Conservation (phyloP, 225 moss, liverwort and hornwort species). For the Physcomitrellopsis africana region DNA sequence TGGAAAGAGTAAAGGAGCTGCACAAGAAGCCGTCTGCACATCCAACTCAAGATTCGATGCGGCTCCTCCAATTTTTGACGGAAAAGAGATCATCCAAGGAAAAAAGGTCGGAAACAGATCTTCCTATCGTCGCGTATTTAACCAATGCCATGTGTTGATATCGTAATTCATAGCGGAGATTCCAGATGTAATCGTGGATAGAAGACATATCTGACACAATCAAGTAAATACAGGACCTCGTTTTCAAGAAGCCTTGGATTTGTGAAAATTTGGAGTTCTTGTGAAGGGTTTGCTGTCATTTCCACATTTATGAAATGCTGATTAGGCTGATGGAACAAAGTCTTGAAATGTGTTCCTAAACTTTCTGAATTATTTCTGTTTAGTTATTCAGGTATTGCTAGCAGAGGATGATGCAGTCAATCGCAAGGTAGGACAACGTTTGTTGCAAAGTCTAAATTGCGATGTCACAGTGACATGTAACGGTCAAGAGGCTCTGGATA, state of each 20-base stretch:
- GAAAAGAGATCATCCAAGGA: slow-evolving; percentile 52
- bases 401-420: slow-evolving; percentile 69
- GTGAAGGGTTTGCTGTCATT: background rate
- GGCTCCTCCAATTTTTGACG: slow-evolving; percentile 1
- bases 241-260: background rate
- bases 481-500: slow-evolving; percentile 63
- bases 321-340: background rate
- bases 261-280: background rate
- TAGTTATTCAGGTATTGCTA: slow-evolving; percentile 49
- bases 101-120: slow-evolving; percentile 40
- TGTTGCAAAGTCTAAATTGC: slow-evolving; percentile 56
- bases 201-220: slow-evolving; percentile 5
- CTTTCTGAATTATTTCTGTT: background rate
- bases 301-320: background rate
- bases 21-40: slow-evolving; percentile 34
- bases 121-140: background rate
- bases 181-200: background rate
- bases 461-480: slow-evolving; percentile 57
- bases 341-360: background rate
- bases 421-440: slow-evolving; percentile 64
- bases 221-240: background rate
- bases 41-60: slow-evolving; percentile 27
- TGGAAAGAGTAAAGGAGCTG: slow-evolving; percentile 45
- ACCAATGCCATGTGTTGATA: background rate
- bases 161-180: background rate